phyloP scores from a whole-genome alignment of 2,329 filamentous ascomycete species.

The Microsporum canis region DNA sequence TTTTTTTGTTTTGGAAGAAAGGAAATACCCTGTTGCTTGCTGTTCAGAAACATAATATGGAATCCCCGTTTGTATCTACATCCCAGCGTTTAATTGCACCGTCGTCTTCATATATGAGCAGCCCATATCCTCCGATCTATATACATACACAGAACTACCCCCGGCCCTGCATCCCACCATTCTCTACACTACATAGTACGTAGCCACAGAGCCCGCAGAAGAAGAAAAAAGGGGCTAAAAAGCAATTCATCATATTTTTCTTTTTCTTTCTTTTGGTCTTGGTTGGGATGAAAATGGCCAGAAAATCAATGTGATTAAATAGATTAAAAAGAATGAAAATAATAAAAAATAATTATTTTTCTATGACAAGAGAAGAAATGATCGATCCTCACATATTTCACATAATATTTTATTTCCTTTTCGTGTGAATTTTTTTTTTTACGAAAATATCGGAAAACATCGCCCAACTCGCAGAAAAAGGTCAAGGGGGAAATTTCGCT shows the following conservation, averaged over 20 bases:
- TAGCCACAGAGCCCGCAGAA: background rate
- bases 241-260: background rate
- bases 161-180: background rate
- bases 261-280: background rate
- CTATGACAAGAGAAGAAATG: background rate
- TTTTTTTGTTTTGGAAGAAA: background rate
- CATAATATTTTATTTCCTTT: background rate
- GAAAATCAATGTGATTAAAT: background rate
- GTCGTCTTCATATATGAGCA: background rate
- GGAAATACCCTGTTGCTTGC: background rate
- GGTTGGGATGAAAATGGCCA: background rate
- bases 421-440: background rate
- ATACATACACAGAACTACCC: background rate
- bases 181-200: background rate
- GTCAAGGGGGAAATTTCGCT: background rate
- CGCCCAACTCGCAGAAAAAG: no score
- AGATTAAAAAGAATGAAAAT: background rate
- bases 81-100: background rate
- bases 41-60: background rate
- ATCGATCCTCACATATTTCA: no score
- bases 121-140: background rate
- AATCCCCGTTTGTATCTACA: background rate
- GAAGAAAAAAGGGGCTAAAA: background rate
- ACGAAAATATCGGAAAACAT: no score
- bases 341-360: background rate